These are phyloP conservation scores for Aspergillus pseudoviridinutans DNA, from an alignment of 2,329 filamentous ascomycete species.

Conservation along the genomic window DNA sequence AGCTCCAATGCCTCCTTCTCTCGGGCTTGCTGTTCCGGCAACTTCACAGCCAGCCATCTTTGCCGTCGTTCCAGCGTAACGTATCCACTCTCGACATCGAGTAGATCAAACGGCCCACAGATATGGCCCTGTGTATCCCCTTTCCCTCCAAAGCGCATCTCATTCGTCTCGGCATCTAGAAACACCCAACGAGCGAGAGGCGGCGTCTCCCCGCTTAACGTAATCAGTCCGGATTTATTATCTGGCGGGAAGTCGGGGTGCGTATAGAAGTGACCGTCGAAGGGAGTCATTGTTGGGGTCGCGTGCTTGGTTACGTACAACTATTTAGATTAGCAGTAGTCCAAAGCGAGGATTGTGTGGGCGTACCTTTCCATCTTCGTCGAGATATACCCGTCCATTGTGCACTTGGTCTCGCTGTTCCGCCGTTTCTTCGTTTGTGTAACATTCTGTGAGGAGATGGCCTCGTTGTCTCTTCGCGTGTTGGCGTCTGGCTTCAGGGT, in stretches of 20 bases:
- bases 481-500: background rate
- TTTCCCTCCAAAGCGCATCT: background rate
- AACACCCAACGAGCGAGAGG: conserved; percentile 1
- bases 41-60: conserved; percentile 2
- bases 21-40: background rate
- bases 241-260: background rate
- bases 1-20: background rate
- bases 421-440: too few relatives aligned
- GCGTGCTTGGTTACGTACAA: background rate
- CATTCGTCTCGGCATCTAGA: background rate
- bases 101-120: conserved; percentile 1
- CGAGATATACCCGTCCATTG: background rate
- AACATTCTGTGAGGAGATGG: background rate
- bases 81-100: background rate
- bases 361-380: background rate
- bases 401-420: background rate
- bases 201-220: background rate
- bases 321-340: too few relatives aligned
- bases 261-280: background rate
- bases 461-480: background rate
- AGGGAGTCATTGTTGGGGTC: background rate
- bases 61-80: background rate
- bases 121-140: background rate
- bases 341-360: too few relatives aligned
- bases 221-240: background rate